A percentile compares a stretch with the other conserved stretches of the same genome.
Conservation (phyloP, 208 protist genomes). For the Spironucleus salmonicida region DNA sequence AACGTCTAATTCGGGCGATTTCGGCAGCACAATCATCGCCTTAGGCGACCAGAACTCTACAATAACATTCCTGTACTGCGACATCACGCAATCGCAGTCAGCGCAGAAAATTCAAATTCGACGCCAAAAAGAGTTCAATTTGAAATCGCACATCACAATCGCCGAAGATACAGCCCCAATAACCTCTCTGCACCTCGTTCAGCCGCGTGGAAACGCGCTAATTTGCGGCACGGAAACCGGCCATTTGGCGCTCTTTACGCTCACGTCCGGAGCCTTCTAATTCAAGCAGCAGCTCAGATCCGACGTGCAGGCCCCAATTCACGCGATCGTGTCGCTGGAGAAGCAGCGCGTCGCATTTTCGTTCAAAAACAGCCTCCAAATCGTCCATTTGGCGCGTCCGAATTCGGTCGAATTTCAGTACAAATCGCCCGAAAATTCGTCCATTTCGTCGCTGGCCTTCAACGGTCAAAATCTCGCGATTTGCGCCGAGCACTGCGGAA, state of each 20-base stretch:
- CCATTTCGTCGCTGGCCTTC: neutral
- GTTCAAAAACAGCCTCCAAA: neutral
- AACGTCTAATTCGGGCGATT: neutral
- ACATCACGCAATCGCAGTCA: neutral
- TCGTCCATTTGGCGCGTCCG: neutral
- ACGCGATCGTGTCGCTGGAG: neutral
- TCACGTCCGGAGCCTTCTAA: neutral
- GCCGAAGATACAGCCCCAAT: neutral
- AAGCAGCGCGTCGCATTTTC: neutral
- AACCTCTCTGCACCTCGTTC: neutral
- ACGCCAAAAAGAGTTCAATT: neutral
- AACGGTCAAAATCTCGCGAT: neutral
- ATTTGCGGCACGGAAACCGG: neutral
- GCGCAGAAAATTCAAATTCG: neutral
- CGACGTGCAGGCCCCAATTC: neutral
- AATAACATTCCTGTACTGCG: neutral
- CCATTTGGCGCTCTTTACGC: neutral
- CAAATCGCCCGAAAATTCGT: neutral
- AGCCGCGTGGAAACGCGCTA: neutral
- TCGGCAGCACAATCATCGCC: neutral
- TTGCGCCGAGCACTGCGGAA: neutral
- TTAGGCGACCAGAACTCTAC: neutral
- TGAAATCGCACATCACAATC: neutral
- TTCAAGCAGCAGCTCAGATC: neutral
- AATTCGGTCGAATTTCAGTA: neutral